Percentiles rank a stretch among this genome's conserved stretches.
Conservation (phyloP, 2,329 filamentous ascomycete genomes). For the Pyrenochaeta sp. region DNA sequence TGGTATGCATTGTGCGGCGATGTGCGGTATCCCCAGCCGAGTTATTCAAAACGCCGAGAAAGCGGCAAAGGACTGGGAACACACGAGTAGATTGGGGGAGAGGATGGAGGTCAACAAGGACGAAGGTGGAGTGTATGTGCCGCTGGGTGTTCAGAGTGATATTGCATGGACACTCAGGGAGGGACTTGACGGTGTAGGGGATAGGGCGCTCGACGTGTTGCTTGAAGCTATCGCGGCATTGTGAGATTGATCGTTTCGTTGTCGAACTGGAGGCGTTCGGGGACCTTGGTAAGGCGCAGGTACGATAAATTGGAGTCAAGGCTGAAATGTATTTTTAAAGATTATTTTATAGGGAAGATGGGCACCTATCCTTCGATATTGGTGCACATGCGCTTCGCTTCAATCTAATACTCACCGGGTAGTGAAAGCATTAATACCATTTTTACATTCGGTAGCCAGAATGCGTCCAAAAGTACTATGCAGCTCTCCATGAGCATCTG, state of each 20-base stretch:
- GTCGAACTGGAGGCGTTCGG: not conserved
- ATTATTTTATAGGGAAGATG: too few relatives aligned
- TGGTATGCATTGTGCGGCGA: slow-evolving; percentile 98
- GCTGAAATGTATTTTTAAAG: slow-evolving; percentile 6
- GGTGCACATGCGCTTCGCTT: not conserved
- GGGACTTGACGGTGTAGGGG: slow-evolving; percentile 53
- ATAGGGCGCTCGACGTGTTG: slow-evolving; percentile 65
- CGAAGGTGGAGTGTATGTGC: slow-evolving; percentile 81
- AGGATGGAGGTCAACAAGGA: slow-evolving; percentile 76
- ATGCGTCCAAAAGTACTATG: too few relatives aligned
- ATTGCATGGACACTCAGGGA: slow-evolving; percentile 78
- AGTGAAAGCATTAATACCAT: too few relatives aligned
- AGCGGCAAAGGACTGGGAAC: slow-evolving; percentile 92
- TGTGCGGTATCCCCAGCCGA: slow-evolving; percentile 89
- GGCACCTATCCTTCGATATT: too few relatives aligned
- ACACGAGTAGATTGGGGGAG: slow-evolving; percentile 89
- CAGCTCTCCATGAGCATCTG: too few relatives aligned
- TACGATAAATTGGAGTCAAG: not conserved
- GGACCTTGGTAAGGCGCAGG: too few relatives aligned
- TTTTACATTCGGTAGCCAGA: not conserved
- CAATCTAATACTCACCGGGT: too few relatives aligned
- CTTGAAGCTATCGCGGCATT: slow-evolving; percentile 65
- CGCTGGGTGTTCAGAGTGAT: slow-evolving; percentile 87
- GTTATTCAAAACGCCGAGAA: slow-evolving; percentile 88
- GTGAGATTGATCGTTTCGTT: slow-evolving; percentile 34